Conservation (phyloP, 371 early-diverging fungal species). For the Capillidium heterosporum region DNA sequence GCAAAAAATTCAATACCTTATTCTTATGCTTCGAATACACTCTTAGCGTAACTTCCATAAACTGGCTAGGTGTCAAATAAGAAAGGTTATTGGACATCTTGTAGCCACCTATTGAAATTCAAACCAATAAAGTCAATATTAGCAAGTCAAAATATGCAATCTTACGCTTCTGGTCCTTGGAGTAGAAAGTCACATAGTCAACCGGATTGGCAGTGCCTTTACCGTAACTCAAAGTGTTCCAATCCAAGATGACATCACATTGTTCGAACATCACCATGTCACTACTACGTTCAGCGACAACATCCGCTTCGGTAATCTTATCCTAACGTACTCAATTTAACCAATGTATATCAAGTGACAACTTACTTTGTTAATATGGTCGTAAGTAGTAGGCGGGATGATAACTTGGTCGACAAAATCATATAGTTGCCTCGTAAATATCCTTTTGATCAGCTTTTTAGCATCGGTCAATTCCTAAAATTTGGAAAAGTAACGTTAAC, state of each 20-base stretch:
- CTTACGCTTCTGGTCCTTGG: constrained; percentile 31
- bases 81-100: constrained; percentile 26
- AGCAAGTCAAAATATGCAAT: not conserved
- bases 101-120: not conserved
- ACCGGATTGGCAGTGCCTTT: constrained; percentile 74
- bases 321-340: constrained; percentile 10
- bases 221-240: constrained; percentile 61
- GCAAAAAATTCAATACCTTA: constrained; percentile 20
- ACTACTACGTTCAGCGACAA: constrained; percentile 30
- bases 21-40: constrained; percentile 37
- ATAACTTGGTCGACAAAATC: constrained; percentile 72
- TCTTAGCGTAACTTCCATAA: constrained; percentile 46
- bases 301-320: constrained; percentile 27
- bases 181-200: constrained; percentile 61
- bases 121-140: not conserved
- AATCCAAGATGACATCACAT: constrained; percentile 5
- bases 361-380: constrained; percentile 3
- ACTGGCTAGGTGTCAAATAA: constrained; percentile 44
- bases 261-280: constrained; percentile 23
- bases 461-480: constrained; percentile 36
- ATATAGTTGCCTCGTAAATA: constrained; percentile 62
- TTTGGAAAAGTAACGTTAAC: not conserved
- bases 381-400: constrained; percentile 35
- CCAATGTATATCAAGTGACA: not conserved
- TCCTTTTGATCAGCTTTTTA: constrained; percentile 41